Evolutionary conservation across 345 rosid species (phyloP).

Genomic region (Pugionium cornutum): DNA sequence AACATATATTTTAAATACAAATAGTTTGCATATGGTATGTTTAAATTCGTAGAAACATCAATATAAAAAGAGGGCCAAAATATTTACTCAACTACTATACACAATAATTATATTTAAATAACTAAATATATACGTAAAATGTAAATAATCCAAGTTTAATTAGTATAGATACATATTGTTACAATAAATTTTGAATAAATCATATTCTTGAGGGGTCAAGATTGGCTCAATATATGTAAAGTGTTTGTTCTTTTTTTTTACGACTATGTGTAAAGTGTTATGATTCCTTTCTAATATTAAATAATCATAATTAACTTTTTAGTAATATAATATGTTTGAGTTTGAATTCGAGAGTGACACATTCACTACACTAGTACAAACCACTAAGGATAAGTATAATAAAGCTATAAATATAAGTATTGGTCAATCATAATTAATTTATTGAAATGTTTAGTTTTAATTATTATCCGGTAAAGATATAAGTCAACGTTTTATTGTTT

Average conservation of each 20-base stretch:
- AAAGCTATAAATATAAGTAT: no score
- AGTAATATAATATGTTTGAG: no score
- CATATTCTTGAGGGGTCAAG: slow-evolving; percentile 13
- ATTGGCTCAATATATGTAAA: slow-evolving; percentile 1
- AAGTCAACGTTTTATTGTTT: slow-evolving; percentile 29
- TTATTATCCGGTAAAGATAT: slow-evolving; percentile 13
- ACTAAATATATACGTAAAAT: no score
- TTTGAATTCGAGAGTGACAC: no score
- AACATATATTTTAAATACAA: not conserved
- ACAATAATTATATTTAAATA: no score
- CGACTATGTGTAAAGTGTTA: slow-evolving; percentile 16
- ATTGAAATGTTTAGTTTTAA: slow-evolving; percentile 18
- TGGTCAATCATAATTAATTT: no score
- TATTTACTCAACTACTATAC: no score
- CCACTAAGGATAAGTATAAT: no score
- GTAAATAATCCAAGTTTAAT: not conserved
- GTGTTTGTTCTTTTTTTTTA: not conserved
- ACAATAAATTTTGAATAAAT: slow-evolving; percentile 11
- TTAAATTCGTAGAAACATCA: no score
- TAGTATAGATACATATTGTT: not conserved
- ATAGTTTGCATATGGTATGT: no score
- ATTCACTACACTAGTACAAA: no score
- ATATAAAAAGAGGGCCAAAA: no score
- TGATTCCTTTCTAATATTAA: slow-evolving; percentile 16
- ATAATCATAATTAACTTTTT: slow-evolving; percentile 15